Evolutionary conservation across 768 basidiomycete species (phyloP), one percentile per base, ranked within the genome.

Genomic region (Termitomyces titanicus): DNA sequence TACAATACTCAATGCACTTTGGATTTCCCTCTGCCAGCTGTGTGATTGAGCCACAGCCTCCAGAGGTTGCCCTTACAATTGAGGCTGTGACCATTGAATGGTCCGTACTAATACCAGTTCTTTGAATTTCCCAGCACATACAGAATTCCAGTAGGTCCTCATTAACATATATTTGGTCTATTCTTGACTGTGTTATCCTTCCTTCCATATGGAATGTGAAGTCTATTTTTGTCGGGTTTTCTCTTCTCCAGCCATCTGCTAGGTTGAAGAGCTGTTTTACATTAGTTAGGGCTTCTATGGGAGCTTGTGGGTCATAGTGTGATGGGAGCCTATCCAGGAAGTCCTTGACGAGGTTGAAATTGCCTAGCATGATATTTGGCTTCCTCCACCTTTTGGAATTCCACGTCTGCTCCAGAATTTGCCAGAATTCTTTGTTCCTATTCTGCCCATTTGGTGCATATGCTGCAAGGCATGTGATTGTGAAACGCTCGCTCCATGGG

Each of bases 161-260:
- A 8, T 25, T 1, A 15, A 54, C 11, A 31, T 58, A 58, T 22
- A 58, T 29, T 29, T 9, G 9, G 29, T 29, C 29, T 29, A 29
- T 29, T 9, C 29, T 29, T 3, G 29, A 9, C 29, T 29, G 29
- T 29, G 29, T 29, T 29, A 9, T 29, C 5, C 9, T 29, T 3
- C 9, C 9, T 9, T 29, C 29, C 29, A 29, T 9, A 4, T 9
- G 3, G 29, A 29, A 29, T 3, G 29, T 4, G 29, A 29, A 57
- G 17, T 49, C 20, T 15, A 35, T 33, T 5, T 44, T 38, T 12
- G 13, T 22, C 17, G 56, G 51, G 24, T 51, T 33, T 20, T 25
- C 22, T 44, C 31, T 18, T 18, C 56, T 24, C 56, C 56, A 57
- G n/a, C 56, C 56, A 33, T 57, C 56, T 24, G 17, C 20, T 17